Percentiles rank a stretch among this genome's conserved stretches.
phyloP scores from a whole-genome alignment of 2,329 filamentous ascomycete genomes.

The Monosporascus sp. region DNA sequence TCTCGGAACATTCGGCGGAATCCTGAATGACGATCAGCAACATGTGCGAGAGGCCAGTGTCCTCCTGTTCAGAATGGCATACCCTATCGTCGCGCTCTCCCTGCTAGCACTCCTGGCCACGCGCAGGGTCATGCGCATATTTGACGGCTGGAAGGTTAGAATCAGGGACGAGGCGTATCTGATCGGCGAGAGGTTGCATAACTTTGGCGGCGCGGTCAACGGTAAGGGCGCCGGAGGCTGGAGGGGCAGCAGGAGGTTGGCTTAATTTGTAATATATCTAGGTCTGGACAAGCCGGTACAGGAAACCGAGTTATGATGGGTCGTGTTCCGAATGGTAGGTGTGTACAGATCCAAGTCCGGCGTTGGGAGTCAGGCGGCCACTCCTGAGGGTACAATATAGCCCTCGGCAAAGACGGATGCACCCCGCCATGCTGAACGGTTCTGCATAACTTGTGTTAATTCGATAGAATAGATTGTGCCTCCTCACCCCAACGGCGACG shows the following conservation, averaged over 20 bases:
- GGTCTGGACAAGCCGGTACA: too few relatives aligned
- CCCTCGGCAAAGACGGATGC: too few relatives aligned
- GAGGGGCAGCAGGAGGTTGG: constrained; percentile 17
- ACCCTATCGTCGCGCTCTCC: constrained; percentile 58
- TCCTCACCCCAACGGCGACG: too few relatives aligned
- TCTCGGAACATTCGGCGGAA: constrained; percentile 2
- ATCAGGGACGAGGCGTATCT: constrained; percentile 95
- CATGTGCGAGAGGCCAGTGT: constrained; percentile 22
- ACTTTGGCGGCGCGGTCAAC: constrained; percentile 50
- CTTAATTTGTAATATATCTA: too few relatives aligned
- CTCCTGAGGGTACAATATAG: too few relatives aligned
- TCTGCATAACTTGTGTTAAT: too few relatives aligned
- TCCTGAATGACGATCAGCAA: constrained; percentile 14
- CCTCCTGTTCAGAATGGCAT: constrained; percentile 56
- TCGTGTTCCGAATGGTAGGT: too few relatives aligned
- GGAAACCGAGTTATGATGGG: too few relatives aligned
- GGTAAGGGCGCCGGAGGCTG: constrained; percentile 15
- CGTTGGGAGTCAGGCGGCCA: too few relatives aligned
- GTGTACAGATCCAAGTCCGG: too few relatives aligned
- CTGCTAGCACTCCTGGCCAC: constrained; percentile 39
- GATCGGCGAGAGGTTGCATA: constrained; percentile 90
- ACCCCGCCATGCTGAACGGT: too few relatives aligned
- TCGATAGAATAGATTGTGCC: too few relatives aligned
- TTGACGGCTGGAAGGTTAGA: constrained; percentile 70
- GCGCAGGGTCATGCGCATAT: constrained; percentile 52